Evolutionary conservation across 371 early-diverging fungal genomes (phyloP).

Genomic region (Syncephalis fuscata): DNA sequence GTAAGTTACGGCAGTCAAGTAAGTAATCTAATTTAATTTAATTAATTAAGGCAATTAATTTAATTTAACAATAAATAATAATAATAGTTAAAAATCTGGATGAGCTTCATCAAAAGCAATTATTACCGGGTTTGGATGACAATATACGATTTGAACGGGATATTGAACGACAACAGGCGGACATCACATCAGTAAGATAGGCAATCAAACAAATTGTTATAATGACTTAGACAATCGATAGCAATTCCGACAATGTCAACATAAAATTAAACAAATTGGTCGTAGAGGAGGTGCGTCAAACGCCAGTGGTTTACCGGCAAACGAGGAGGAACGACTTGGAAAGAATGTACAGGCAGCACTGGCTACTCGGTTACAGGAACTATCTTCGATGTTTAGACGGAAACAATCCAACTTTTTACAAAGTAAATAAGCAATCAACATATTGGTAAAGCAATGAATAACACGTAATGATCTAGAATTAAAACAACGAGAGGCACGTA

Average conservation of each 20-base stretch:
- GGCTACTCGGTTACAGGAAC: constrained; percentile 78
- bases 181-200: constrained; percentile 54
- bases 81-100: constrained; percentile 64
- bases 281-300: constrained; percentile 17
- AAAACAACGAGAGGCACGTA: not conserved
- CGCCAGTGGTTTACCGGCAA: constrained; percentile 13
- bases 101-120: constrained; percentile 70
- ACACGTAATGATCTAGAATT: not conserved
- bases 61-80: not conserved
- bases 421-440: constrained; percentile 51
- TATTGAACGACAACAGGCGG: constrained; percentile 62
- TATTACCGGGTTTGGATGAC: constrained; percentile 91
- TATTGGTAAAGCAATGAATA: too few relatives aligned
- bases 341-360: constrained; percentile 78
- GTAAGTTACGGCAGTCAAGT: constrained; percentile 43
- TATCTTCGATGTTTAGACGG: constrained; percentile 63
- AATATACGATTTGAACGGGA: constrained; percentile 62
- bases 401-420: constrained; percentile 75
- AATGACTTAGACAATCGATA: constrained; percentile 10
- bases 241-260: constrained; percentile 74
- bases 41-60: not conserved
- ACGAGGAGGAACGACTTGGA: constrained; percentile 52
- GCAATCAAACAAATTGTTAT: not conserved
- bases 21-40: constrained; percentile 7
- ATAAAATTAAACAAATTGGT: constrained; percentile 57